Evolutionary conservation across 164 flowering plant genomes (phyloP).

Genomic region (Vitis rupestris): DNA sequence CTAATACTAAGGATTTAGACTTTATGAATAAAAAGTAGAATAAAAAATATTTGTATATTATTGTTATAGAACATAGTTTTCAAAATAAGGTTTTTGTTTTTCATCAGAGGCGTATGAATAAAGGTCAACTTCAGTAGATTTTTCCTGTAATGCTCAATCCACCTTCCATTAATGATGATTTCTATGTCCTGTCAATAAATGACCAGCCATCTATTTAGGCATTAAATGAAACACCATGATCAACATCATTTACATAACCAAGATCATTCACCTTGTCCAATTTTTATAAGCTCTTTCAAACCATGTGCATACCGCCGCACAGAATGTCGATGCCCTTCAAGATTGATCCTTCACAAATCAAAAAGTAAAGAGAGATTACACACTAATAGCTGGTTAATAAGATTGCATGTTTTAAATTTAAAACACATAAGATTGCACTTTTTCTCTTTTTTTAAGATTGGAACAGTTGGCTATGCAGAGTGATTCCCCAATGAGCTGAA

Average conservation of each 20-base stretch:
- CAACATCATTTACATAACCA: neutral
- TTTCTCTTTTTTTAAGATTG: neutral
- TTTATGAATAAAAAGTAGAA: neutral
- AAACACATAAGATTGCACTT: too few relatives aligned
- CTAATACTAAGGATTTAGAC: too few relatives aligned
- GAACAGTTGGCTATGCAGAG: neutral
- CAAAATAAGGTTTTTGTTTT: too few relatives aligned
- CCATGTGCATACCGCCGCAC: slow-evolving; percentile 84
- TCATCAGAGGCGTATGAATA: too few relatives aligned
- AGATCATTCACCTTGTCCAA: slow-evolving; percentile 72
- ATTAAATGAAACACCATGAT: too few relatives aligned
- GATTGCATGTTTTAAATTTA: neutral
- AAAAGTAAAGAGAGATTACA: slow-evolving; percentile 7
- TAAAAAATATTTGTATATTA: neutral
- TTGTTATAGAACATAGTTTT: neutral
- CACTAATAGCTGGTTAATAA: neutral
- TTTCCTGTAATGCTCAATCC: too few relatives aligned
- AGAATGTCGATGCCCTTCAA: slow-evolving; percentile 78
- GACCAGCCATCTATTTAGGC: too few relatives aligned
- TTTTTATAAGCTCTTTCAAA: slow-evolving; percentile 69
- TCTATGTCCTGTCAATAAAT: too few relatives aligned
- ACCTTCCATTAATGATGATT: too few relatives aligned
- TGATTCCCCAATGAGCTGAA: neutral
- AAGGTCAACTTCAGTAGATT: too few relatives aligned
- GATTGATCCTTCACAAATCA: slow-evolving; percentile 63